Evolutionary conservation across 495 filamentous ascomycete species (phyloP).

Genomic region (Hyphodiscus hymeniophilus): DNA sequence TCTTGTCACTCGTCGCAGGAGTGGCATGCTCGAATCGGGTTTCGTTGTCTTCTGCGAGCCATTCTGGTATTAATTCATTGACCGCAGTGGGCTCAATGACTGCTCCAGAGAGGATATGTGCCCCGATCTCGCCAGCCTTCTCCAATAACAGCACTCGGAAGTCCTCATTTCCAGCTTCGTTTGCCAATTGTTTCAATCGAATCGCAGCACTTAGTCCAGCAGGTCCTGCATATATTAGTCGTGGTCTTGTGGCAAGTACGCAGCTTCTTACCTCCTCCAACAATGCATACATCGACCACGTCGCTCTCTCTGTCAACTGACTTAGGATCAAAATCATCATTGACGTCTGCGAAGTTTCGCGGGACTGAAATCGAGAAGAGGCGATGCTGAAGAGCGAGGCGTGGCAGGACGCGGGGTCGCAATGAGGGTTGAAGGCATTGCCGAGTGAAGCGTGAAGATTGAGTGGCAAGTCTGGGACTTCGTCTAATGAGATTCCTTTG

Average conservation of each 20-base stretch:
- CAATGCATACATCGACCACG: slow-evolving; percentile 92
- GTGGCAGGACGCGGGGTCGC: slow-evolving; percentile 13
- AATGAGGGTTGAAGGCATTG: slow-evolving; percentile 3
- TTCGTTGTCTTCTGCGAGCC: slow-evolving; percentile 80
- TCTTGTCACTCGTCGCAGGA: slow-evolving; percentile 71
- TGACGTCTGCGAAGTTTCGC: slow-evolving; percentile 41
- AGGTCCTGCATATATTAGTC: slow-evolving; percentile 46
- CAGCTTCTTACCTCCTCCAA: slow-evolving; percentile 65
- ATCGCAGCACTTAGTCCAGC: slow-evolving; percentile 91
- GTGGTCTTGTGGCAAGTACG: background rate
- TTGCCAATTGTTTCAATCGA: slow-evolving; percentile 89
- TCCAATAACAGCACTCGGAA: slow-evolving; percentile 90
- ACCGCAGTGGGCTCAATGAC: slow-evolving; percentile 87
- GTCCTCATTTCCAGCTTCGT: slow-evolving; percentile 90
- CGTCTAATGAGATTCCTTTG: slow-evolving; percentile 14
- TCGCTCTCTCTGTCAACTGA: slow-evolving; percentile 80
- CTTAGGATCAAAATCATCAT: slow-evolving; percentile 64
- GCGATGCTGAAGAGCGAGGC: slow-evolving; percentile 11
- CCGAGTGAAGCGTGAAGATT: slow-evolving; percentile 1
- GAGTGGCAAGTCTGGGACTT: slow-evolving; percentile 10
- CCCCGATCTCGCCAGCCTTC: slow-evolving; percentile 91
- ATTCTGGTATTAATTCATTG: slow-evolving; percentile 88
- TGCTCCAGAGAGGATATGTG: slow-evolving; percentile 92
- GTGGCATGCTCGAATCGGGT: slow-evolving; percentile 78
- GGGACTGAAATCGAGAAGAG: slow-evolving; percentile 42